Evolutionary conservation across 495 filamentous ascomycete genomes (phyloP), one percentile per base, ranked within the genome.

Genomic region (Talaromyces trachyspermus): DNA sequence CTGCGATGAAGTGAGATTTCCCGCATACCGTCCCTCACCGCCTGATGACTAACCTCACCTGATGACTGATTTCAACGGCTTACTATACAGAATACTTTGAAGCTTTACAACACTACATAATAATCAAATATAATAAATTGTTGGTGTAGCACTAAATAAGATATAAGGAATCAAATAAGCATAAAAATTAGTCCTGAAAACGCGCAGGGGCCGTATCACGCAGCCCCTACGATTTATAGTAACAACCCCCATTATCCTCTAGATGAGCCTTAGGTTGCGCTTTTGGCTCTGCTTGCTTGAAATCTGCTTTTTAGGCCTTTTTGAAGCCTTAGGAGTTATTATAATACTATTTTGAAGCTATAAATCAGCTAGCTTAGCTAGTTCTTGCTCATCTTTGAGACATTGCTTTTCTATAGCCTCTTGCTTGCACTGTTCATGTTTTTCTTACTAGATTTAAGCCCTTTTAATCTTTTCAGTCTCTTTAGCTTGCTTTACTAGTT

Each of bases 381-480:
- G 18, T 40, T 40, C 37, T 40, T 40, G 37, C 37, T 40, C 37
- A n/a, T 40, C 17, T 18, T 40, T 40, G 18, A 40, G 17, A 5
- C 37, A 18, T 40, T 40, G 37, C 37, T 40, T 40, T 40, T 30
- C 36, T 18, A 17, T 11, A 19, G 36, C 15, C 36, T 39, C 15
- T 19, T 39, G 15, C 19, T 39, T 8, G 15, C 36, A 17, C 19
- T 18, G 15, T 39, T 18, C 11, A 19, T 15, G 15, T 12, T 39
- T 39, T 39, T 39, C 36, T 39, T 39, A 17, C 19, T 22, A 11
- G 36, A 39, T 39, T 39, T 18, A 11, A 39, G 36, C 36, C 19
- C 15, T 18, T 39, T 39, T 8, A 39, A 19, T 6, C 75, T 80
- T 39, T 39, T 39, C 15, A 18, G 15, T 5, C 48, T 60, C 54